Evolutionary conservation across 495 filamentous ascomycete species (phyloP), one percentile per base, ranked within the genome.

Genomic region (Podospora pseudopauciseta): DNA sequence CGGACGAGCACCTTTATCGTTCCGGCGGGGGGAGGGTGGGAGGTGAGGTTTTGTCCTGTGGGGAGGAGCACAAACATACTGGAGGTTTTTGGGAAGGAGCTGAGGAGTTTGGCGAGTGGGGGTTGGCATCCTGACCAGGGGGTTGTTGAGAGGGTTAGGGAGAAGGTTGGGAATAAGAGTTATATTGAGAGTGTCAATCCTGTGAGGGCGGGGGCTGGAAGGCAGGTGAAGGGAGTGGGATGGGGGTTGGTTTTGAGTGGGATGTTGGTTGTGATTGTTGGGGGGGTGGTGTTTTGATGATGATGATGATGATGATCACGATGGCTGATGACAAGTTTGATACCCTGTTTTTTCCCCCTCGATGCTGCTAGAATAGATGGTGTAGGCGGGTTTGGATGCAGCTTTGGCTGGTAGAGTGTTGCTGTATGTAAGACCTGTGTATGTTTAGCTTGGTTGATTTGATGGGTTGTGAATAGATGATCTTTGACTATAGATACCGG

Each of bases 31-130:
- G 88, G 85, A 5, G 91, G 90, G 1, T 94, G 89, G 80, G 84
- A 92, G 76, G 81, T 94, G n/a, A 80, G 86, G 11, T 92, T 93
- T 73, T 94, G 91, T 72, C 92, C 91, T 0, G 74, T 75, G 3
- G 91, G 89, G 0, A 79, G 89, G 13, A 91, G 88, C 61, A 92
- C 90, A 3, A 88, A 86, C 66, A 93, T 92, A 54, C 73, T 92
- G 19, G 73, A 76, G 3, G 81, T 82, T 0, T 84, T 85, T 70
- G 75, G 77, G 2, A 72, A 78, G 13, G 75, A 86, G 74, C 69
- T 87, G 49, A 66, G 69, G 5, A 59, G 66, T 4, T 65, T 84
- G n/a, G 64, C 66, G 26, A 69, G 73, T 4, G 70, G 78, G 19
- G 49, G 65, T 2, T 27, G 64, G 30, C n/a, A 20, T 49, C 27